Percentiles rank a stretch among this genome's conserved stretches.
phyloP scores from a whole-genome alignment of 2,329 filamentous ascomycete species.

The Aurifilum marmelostoma region DNA sequence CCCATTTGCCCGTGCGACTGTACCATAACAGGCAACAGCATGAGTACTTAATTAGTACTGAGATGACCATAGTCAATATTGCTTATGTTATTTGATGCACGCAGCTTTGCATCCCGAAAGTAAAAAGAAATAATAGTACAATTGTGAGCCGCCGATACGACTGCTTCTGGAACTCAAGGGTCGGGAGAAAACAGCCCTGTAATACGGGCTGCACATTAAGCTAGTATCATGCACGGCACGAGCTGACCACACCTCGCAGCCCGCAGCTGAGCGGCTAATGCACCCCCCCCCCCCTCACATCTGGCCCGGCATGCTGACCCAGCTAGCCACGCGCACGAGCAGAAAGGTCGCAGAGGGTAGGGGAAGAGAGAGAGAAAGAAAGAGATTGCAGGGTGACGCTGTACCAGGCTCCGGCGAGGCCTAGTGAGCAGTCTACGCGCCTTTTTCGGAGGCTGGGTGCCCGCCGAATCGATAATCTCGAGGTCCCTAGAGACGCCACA shows the following conservation, averaged over 20 bases:
- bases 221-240: background rate
- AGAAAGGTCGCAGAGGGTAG: background rate
- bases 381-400: background rate
- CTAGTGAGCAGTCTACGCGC: background rate
- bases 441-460: background rate
- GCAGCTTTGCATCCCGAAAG: background rate
- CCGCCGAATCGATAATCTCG: background rate
- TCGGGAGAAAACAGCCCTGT: background rate
- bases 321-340: background rate
- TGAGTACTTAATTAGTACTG: background rate
- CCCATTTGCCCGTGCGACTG: no score
- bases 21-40: no score
- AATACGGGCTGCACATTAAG: background rate
- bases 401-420: background rate
- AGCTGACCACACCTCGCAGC: conserved; percentile 2
- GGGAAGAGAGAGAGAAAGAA: background rate
- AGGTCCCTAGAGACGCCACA: background rate
- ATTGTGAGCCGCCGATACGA: background rate
- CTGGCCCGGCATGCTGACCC: background rate
- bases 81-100: background rate
- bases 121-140: background rate
- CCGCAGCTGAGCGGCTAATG: background rate
- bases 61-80: background rate
- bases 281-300: background rate
- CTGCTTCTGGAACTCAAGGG: background rate